These are phyloP conservation scores for Urostyla sp. DNA, from an alignment of 73 alveolate species.

Conservation along the genomic window DNA sequence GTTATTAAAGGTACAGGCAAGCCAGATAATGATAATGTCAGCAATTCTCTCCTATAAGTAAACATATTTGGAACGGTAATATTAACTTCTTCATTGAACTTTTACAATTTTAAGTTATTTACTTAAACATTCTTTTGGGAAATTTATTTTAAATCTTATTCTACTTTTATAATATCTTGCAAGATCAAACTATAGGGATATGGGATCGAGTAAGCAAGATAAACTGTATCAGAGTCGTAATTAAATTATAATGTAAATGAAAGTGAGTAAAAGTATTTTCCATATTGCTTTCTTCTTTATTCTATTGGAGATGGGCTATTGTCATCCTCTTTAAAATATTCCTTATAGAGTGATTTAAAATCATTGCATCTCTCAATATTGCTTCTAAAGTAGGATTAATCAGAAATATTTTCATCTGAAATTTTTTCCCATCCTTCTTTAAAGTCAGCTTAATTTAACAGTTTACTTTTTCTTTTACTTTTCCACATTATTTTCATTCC, in stretches of 20 bases:
- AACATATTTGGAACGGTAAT: background rate
- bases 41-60: background rate
- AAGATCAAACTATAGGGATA: constrained; percentile 13
- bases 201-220: constrained; percentile 74
- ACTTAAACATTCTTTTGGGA: background rate
- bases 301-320: background rate
- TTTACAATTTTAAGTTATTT: background rate
- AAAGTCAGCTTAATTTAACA: background rate
- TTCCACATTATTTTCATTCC: constrained; percentile 63
- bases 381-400: background rate
- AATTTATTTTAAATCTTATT: background rate
- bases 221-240: constrained; percentile 78
- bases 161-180: background rate
- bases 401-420: constrained; percentile 8
- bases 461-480: background rate
- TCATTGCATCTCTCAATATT: constrained; percentile 26
- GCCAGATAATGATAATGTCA: constrained; percentile 40
- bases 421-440: constrained; percentile 39
- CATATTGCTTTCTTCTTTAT: background rate
- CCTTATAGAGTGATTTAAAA: constrained; percentile 20
- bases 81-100: background rate
- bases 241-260: constrained; percentile 59
- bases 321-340: constrained; percentile 21
- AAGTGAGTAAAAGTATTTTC: constrained; percentile 58
- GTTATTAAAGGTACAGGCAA: constrained; percentile 33